These are phyloP conservation scores for Sphaerosporella brunnea DNA, from an alignment of 495 filamentous ascomycete genomes.

Conservation along the genomic window DNA sequence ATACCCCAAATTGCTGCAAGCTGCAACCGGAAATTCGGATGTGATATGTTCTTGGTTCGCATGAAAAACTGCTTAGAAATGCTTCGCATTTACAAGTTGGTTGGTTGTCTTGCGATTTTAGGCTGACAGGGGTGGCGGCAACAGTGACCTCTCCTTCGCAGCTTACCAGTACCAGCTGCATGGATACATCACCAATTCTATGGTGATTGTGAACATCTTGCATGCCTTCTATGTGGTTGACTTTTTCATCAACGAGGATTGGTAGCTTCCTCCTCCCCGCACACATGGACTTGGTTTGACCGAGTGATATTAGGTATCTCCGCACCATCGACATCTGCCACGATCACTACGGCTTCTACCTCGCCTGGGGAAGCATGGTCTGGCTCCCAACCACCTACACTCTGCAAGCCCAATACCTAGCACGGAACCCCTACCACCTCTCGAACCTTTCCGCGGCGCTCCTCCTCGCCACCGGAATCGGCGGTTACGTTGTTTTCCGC, in stretches of 20 bases:
- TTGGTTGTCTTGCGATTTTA: constrained; percentile 1
- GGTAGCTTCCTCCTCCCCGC: constrained; percentile 12
- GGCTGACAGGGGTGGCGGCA: background rate
- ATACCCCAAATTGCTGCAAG: too few relatives aligned
- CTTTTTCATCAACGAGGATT: constrained; percentile 36
- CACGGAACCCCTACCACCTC: constrained; percentile 30
- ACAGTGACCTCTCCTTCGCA: constrained; percentile 32
- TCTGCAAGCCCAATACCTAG: constrained; percentile 34
- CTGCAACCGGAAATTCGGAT: too few relatives aligned
- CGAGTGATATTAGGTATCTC: constrained; percentile 27
- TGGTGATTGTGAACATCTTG: constrained; percentile 31
- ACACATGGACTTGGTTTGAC: constrained; percentile 12
- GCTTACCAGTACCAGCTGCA: constrained; percentile 32
- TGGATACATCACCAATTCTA: constrained; percentile 32
- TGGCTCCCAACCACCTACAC: constrained; percentile 34
- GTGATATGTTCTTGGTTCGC: too few relatives aligned
- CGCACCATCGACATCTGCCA: constrained; percentile 36
- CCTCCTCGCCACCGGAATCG: constrained; percentile 27
- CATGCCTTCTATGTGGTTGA: constrained; percentile 34
- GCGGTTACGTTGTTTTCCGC: constrained; percentile 33
- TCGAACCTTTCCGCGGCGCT: constrained; percentile 17
- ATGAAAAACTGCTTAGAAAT: too few relatives aligned
- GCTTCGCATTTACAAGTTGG: too few relatives aligned
- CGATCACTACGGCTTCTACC: constrained; percentile 38
- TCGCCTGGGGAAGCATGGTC: constrained; percentile 33